Evolutionary conservation across 1,284 basidiomycete species (phyloP).

Genomic region (Papiliotrema flavescens): DNA sequence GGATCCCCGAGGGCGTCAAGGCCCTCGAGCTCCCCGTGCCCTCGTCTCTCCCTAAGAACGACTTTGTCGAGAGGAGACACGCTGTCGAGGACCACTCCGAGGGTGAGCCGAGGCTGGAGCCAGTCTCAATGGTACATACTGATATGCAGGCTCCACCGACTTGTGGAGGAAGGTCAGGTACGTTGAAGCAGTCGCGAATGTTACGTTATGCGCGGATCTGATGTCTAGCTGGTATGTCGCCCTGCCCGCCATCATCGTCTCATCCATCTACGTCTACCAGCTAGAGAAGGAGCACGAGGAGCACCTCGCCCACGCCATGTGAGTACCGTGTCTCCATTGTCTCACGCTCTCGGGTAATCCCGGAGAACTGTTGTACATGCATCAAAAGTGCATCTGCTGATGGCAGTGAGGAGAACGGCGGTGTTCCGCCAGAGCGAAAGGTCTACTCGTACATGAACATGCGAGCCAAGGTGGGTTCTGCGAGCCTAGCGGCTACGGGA

Average conservation of each 20-base stretch:
- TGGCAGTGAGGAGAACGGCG: slow-evolving; percentile 33
- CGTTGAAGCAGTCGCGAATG: not conserved
- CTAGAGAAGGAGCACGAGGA: slow-evolving; percentile 41
- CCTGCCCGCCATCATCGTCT: slow-evolving; percentile 36
- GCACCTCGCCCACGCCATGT: slow-evolving; percentile 30
- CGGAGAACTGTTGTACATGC: no score
- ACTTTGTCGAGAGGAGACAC: slow-evolving; percentile 34
- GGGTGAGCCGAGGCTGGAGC: slow-evolving; percentile 26
- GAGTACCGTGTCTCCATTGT: not conserved
- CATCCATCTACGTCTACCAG: slow-evolving; percentile 40
- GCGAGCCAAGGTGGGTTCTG: slow-evolving; percentile 34
- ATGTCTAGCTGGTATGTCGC: slow-evolving; percentile 40
- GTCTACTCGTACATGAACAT: slow-evolving; percentile 48
- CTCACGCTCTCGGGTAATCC: no score
- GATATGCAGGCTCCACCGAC: slow-evolving; percentile 37
- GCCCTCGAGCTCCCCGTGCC: slow-evolving; percentile 7
- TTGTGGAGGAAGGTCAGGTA: slow-evolving; percentile 43
- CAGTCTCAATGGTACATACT: not conserved
- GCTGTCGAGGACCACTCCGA: slow-evolving; percentile 41
- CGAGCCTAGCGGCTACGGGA: no score
- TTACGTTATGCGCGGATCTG: not conserved
- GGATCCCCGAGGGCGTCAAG: not conserved
- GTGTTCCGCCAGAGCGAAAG: slow-evolving; percentile 34
- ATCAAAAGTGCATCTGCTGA: no score
- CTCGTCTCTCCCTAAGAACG: slow-evolving; percentile 22